Evolutionary conservation across 176 grass and related monocot species (phyloP).

Genomic region (Zizania latifolia): DNA sequence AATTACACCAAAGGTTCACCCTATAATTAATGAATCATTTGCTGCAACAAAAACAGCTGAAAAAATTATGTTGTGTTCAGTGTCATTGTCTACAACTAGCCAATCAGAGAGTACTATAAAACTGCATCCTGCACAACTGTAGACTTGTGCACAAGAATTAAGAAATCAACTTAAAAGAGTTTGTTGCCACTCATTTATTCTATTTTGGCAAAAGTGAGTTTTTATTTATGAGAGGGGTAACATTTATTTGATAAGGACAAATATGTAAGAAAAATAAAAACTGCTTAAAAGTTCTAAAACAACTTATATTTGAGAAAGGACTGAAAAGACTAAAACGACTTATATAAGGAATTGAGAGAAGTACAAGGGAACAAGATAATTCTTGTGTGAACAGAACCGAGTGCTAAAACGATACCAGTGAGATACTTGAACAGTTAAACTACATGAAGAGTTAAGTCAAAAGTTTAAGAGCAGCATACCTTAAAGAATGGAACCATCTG

Average conservation of each 20-base stretch:
- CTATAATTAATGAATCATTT: background rate
- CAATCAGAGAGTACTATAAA: background rate
- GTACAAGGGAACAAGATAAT: constrained; percentile 5
- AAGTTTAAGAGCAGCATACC: constrained; percentile 33
- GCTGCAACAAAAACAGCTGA: background rate
- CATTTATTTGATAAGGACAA: too few species aligned
- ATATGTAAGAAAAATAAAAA: too few species aligned
- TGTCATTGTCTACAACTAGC: background rate
- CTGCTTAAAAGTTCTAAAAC: too few species aligned
- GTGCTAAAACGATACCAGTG: background rate
- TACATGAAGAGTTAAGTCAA: background rate
- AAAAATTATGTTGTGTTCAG: background rate
- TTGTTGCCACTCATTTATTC: too few species aligned
- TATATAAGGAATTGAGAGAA: too few species aligned
- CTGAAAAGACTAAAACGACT: too few species aligned
- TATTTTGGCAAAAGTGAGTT: too few species aligned
- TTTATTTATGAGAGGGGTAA: too few species aligned
- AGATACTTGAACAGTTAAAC: background rate
- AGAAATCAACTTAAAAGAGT: background rate
- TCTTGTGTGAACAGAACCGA: background rate
- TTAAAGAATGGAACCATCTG: constrained; percentile 26
- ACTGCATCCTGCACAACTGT: background rate
- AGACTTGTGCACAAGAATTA: background rate
- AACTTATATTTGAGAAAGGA: too few species aligned
- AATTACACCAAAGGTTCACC: background rate